phyloP scores from a whole-genome alignment of 441 rosid species.

The Adansonia grandidieri region DNA sequence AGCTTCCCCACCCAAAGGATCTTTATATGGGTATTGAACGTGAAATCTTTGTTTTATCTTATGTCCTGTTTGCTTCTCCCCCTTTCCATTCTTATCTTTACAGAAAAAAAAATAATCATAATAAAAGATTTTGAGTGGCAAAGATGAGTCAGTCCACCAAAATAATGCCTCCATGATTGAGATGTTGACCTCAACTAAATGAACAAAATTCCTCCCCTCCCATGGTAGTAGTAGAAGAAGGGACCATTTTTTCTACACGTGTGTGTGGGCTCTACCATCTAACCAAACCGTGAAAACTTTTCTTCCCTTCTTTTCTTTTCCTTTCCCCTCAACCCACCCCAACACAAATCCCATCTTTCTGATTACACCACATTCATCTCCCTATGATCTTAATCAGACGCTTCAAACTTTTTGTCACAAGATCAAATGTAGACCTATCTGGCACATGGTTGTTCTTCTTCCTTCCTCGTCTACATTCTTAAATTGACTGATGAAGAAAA shows the following conservation, averaged over 20 bases:
- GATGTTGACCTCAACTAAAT: conserved; percentile 55
- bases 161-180: conserved; percentile 71
- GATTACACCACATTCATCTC: neutral
- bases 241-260: conserved; percentile 56
- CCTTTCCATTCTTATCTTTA: conserved; percentile 14
- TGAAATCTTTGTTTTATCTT: conserved; percentile 43
- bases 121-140: conserved; percentile 27
- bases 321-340: conserved; percentile 10
- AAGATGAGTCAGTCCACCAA: conserved; percentile 38
- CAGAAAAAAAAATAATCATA: conserved; percentile 13
- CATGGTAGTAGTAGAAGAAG: neutral
- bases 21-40: conserved; percentile 32
- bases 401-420: neutral
- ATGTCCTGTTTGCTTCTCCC: conserved; percentile 32
- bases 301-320: neutral
- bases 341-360: neutral
- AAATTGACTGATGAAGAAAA: conserved; percentile 15
- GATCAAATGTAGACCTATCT: conserved; percentile 4
- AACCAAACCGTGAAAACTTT: conserved; percentile 40
- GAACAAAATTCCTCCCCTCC: conserved; percentile 37
- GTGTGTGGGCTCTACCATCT: conserved; percentile 53
- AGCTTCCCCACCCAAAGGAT: conserved; percentile 24
- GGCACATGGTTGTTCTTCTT: neutral
- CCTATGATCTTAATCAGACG: conserved; percentile 25
- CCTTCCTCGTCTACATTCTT: neutral